phyloP scores from a whole-genome alignment of 2,329 filamentous ascomycete genomes.

The Colletotrichum camelliae region DNA sequence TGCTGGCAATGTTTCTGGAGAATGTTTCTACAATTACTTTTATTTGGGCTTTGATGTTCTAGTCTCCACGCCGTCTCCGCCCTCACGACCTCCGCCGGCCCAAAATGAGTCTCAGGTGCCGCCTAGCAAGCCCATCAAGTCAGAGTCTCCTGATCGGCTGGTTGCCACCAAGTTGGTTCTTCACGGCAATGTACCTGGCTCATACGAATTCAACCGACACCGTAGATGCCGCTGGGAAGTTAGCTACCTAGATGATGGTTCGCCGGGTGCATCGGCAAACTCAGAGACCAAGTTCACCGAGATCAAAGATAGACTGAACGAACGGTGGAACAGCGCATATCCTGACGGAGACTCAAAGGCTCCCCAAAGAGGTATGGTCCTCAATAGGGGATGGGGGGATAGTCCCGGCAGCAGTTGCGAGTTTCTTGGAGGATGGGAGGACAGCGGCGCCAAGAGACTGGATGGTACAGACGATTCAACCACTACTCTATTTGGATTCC shows the following conservation, averaged over 20 bases:
- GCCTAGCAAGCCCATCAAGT: conserved; percentile 41
- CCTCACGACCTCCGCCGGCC: conserved; percentile 68
- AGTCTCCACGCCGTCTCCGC: conserved; percentile 75
- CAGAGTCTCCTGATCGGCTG: conserved; percentile 64
- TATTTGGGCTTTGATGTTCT: conserved; percentile 93
- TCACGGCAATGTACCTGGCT: conserved; percentile 93
- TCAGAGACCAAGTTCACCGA: conserved; percentile 82
- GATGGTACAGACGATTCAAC: conserved; percentile 64
- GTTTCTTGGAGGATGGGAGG: conserved; percentile 85
- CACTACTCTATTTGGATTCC: conserved; percentile 91
- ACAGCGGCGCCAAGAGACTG: conserved; percentile 63
- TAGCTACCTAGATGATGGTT: conserved; percentile 55
- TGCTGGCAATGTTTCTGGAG: conserved; percentile 62
- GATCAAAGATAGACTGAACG: conserved; percentile 71
- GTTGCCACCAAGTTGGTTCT: conserved; percentile 92
- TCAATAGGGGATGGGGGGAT: conserved; percentile 90
- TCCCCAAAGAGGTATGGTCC: conserved; percentile 77
- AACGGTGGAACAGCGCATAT: conserved; percentile 74
- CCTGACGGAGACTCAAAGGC: conserved; percentile 55
- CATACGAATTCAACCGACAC: conserved; percentile 95
- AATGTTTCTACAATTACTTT: conserved; percentile 98
- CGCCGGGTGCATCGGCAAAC: conserved; percentile 54
- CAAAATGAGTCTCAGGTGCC: conserved; percentile 13
- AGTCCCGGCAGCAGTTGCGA: conserved; percentile 91
- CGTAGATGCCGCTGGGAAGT: conserved; percentile 89